Conservation (phyloP, 345 rosid genomes). For the Eucalyptus viminalis region DNA sequence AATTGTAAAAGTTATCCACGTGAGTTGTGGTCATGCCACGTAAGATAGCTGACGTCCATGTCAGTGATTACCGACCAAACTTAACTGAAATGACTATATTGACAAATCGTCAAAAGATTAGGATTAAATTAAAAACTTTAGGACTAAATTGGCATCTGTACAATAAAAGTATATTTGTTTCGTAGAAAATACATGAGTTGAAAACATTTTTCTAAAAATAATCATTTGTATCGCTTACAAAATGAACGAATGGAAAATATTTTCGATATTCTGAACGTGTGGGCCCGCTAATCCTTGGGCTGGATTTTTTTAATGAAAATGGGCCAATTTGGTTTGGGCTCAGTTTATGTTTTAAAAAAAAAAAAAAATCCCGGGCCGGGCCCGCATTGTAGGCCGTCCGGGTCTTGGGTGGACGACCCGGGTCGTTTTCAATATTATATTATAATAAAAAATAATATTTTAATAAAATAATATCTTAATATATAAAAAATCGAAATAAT, state of each 20-base stretch:
- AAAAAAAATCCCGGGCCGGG: too few species aligned
- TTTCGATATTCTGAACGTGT: not conserved
- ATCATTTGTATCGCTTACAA: not conserved
- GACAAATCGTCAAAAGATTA: not conserved
- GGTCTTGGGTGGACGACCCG: too few species aligned
- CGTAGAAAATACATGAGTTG: accelerated
- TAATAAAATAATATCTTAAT: too few species aligned
- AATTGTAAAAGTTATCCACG: not conserved
- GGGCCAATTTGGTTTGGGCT: too few species aligned
- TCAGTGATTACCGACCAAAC: not conserved
- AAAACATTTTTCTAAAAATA: not conserved
- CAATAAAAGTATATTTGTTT: not conserved
- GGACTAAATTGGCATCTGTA: accelerated
- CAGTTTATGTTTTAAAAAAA: too few species aligned
- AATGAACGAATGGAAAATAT: accelerated
- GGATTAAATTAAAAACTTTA: not conserved
- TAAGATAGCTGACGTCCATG: accelerated
- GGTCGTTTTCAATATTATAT: too few species aligned
- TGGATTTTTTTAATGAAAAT: too few species aligned
- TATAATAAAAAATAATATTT: too few species aligned
- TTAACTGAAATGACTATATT: accelerated
- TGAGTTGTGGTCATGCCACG: not conserved
- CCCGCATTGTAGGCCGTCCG: too few species aligned
- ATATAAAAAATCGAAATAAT: too few species aligned
- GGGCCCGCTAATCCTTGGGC: too few species aligned